Evolutionary conservation across 2,329 filamentous ascomycete species (phyloP).

Genomic region (Grosmannia huntii): DNA sequence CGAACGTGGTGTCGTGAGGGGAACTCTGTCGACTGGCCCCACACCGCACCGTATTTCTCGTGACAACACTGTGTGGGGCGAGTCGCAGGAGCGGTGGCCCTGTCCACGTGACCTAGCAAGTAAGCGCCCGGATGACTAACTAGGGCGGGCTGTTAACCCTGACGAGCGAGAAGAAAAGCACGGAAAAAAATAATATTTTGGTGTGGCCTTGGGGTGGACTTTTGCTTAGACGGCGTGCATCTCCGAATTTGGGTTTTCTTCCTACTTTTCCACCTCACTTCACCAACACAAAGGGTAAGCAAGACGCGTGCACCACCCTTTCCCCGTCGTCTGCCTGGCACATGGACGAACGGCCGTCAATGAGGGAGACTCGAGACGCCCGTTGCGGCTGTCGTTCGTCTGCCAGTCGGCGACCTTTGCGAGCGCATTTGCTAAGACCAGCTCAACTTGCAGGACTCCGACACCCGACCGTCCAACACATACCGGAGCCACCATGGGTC

Average conservation of each 20-base stretch:
- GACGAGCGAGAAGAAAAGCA: neutral
- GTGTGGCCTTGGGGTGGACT: conserved; percentile 6
- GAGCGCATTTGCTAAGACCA: neutral
- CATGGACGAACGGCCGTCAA: neutral
- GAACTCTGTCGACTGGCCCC: neutral
- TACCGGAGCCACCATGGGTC: conserved; percentile 14
- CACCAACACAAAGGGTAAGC: conserved; percentile 12
- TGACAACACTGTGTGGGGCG: neutral
- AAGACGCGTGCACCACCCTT: neutral
- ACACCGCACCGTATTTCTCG: neutral
- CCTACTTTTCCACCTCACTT: conserved; percentile 2
- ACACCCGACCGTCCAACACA: neutral
- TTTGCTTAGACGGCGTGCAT: conserved; percentile 5
- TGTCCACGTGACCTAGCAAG: neutral
- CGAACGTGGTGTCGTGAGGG: neutral
- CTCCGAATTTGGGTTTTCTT: conserved; percentile 10
- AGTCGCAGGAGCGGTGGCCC: neutral
- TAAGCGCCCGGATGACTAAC: neutral
- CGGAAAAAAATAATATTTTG: conserved; percentile 8
- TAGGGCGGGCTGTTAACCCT: conserved; percentile 11
- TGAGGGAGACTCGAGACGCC: neutral
- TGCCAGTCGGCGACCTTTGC: neutral
- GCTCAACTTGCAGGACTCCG: conserved; percentile 5
- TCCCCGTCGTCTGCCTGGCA: neutral
- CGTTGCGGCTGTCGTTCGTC: neutral